Percentiles rank a stretch among this genome's conserved stretches.
phyloP scores from a whole-genome alignment of 257 asterid genomes.

The Solanum chilense region DNA sequence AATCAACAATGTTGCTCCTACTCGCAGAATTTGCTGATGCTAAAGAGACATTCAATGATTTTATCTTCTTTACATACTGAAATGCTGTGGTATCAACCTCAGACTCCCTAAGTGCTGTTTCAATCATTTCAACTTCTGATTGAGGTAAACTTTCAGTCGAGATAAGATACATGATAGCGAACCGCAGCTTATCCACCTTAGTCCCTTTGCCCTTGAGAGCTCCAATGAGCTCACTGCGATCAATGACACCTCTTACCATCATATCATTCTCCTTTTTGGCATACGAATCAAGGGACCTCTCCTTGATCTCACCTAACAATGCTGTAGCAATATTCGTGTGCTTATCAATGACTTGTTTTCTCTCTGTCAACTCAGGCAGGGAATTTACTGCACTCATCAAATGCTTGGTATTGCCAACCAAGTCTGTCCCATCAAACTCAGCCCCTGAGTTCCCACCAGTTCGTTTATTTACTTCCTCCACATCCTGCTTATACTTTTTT shows the following conservation, averaged over 20 bases:
- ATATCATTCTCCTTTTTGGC: conserved; percentile 84
- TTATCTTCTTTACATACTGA: conserved; percentile 90
- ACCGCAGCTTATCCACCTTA: conserved; percentile 56
- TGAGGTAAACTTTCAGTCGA: conserved; percentile 61
- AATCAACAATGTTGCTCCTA: conserved; percentile 80
- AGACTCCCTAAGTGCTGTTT: conserved; percentile 62
- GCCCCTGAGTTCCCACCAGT: conserved; percentile 82
- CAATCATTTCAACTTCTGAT: conserved; percentile 81
- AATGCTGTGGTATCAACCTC: conserved; percentile 91
- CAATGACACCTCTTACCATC: conserved; percentile 84
- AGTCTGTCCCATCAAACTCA: conserved; percentile 79
- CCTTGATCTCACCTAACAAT: conserved; percentile 59
- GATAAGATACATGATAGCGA: conserved; percentile 68
- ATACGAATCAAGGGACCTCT: conserved; percentile 62
- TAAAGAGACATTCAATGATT: conserved; percentile 71
- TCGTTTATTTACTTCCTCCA: conserved; percentile 80
- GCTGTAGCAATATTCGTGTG: conserved; percentile 90
- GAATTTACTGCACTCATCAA: conserved; percentile 93
- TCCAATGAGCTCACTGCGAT: conserved; percentile 62
- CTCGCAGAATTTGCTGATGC: conserved; percentile 86
- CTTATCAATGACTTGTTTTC: conserved; percentile 79
- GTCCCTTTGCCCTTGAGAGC: conserved; percentile 88
- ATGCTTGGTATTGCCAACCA: conserved; percentile 86
- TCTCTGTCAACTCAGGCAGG: conserved; percentile 86
- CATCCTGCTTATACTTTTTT: conserved; percentile 78